phyloP scores from a whole-genome alignment of 2,329 filamentous ascomycete species.

The Meredithiella fracta region DNA sequence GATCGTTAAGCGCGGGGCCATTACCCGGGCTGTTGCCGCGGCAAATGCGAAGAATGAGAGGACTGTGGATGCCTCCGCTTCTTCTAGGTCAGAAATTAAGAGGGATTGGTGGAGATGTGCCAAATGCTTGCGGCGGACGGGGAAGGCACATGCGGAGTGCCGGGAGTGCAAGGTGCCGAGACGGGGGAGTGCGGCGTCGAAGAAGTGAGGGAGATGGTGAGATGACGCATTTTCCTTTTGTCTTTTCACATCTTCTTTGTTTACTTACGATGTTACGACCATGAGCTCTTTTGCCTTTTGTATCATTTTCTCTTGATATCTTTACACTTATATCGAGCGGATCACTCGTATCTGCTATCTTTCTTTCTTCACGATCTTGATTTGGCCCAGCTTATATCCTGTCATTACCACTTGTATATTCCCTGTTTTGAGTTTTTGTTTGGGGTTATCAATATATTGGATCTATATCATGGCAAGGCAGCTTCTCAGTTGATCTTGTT shows the following conservation, averaged over 20 bases:
- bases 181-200: slow-evolving; percentile 29
- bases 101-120: slow-evolving; percentile 37
- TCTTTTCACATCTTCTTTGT: slow-evolving; percentile 2
- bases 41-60: slow-evolving; percentile 13
- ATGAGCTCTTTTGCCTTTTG: neutral
- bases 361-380: slow-evolving; percentile 3
- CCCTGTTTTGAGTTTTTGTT: slow-evolving; percentile 2
- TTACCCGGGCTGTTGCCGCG: neutral
- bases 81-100: slow-evolving; percentile 24
- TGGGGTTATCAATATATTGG: neutral
- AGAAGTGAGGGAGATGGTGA: slow-evolving; percentile 3
- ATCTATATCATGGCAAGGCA: neutral
- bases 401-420: slow-evolving; percentile 1
- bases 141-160: slow-evolving; percentile 29
- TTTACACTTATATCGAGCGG: neutral
- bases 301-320: neutral
- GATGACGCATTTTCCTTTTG: neutral
- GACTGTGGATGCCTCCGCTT: slow-evolving; percentile 20
- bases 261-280: neutral
- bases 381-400: neutral
- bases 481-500: neutral
- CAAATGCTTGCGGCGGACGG: slow-evolving; percentile 33
- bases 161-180: slow-evolving; percentile 30
- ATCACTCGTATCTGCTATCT: neutral
- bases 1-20: slow-evolving; percentile 29